These are phyloP conservation scores for Trypanosoma avium DNA, from an alignment of 208 protist species.

Conservation along the genomic window DNA sequence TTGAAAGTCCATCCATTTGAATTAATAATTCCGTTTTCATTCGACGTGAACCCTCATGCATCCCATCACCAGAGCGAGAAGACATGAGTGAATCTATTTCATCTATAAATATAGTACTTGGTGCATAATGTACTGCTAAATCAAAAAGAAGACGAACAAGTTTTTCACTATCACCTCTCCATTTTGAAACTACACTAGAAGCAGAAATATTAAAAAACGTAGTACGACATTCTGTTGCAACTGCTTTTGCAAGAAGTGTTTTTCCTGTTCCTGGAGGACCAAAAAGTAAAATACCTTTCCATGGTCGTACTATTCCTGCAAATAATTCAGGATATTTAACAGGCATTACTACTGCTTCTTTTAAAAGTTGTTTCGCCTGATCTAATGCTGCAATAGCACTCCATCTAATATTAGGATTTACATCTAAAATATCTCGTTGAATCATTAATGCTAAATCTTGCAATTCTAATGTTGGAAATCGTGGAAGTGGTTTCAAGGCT, in stretches of 20 bases:
- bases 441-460: conserved; percentile 79
- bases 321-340: conserved; percentile 91
- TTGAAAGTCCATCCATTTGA: conserved; percentile 92
- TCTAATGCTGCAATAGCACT: conserved; percentile 91
- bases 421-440: conserved; percentile 85
- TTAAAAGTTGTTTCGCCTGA: conserved; percentile 92
- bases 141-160: conserved; percentile 95
- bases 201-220: conserved; percentile 99
- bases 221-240: conserved; percentile 95
- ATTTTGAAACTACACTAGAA: conserved; percentile 97
- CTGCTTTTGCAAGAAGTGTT: conserved; percentile 97
- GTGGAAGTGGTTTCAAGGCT: conserved; percentile 73
- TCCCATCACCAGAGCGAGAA: conserved; percentile 92
- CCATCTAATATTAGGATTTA: conserved; percentile 89
- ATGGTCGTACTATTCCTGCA: conserved; percentile 92
- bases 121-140: conserved; percentile 91
- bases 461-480: conserved; percentile 72
- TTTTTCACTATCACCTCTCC: conserved; percentile 98
- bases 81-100: conserved; percentile 99
- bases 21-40: conserved; percentile 95
- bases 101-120: conserved; percentile 99
- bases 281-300: conserved; percentile 96
- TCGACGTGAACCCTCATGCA: conserved; percentile 90
- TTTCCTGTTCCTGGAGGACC: conserved; percentile 98
- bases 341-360: conserved; percentile 93